Evolutionary conservation across 2,329 filamentous ascomycete species (phyloP).

Genomic region (Trichoderma sp.): DNA sequence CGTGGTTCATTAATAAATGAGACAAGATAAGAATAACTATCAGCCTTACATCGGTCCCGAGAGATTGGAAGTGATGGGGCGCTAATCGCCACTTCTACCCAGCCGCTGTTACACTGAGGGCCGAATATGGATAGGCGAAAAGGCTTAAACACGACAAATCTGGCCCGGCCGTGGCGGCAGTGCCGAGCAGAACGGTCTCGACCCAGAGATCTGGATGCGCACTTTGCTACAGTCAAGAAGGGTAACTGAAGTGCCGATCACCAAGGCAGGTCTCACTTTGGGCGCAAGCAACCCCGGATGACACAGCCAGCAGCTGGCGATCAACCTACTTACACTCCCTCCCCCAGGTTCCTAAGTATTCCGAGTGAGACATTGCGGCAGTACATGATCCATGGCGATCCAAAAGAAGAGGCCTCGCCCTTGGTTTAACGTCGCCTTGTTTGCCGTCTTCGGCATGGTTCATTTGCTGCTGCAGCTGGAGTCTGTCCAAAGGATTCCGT

Average conservation of each 20-base stretch:
- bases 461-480: background rate
- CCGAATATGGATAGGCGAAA: constrained; percentile 20
- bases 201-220: constrained; percentile 25
- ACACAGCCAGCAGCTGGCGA: background rate
- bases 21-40: constrained; percentile 14
- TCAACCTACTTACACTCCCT: constrained; percentile 15
- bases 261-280: constrained; percentile 4
- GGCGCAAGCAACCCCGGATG: background rate
- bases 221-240: constrained; percentile 16
- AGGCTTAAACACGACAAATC: constrained; percentile 19
- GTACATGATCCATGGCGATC: background rate
- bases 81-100: constrained; percentile 26
- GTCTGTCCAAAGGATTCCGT: background rate
- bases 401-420: background rate
- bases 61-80: constrained; percentile 29
- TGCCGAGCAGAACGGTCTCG: constrained; percentile 28
- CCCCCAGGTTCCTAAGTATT: background rate
- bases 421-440: constrained; percentile 1
- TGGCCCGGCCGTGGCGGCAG: constrained; percentile 26
- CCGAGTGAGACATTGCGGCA: background rate
- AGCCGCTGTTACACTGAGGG: constrained; percentile 24
- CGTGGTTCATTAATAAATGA: background rate
- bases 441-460: background rate
- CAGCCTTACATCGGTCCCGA: constrained; percentile 30
- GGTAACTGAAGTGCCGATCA: constrained; percentile 24